Base-by-base conservation (phyloP, 495 filamentous ascomycete genomes). In the Podospora sp. region DNA sequence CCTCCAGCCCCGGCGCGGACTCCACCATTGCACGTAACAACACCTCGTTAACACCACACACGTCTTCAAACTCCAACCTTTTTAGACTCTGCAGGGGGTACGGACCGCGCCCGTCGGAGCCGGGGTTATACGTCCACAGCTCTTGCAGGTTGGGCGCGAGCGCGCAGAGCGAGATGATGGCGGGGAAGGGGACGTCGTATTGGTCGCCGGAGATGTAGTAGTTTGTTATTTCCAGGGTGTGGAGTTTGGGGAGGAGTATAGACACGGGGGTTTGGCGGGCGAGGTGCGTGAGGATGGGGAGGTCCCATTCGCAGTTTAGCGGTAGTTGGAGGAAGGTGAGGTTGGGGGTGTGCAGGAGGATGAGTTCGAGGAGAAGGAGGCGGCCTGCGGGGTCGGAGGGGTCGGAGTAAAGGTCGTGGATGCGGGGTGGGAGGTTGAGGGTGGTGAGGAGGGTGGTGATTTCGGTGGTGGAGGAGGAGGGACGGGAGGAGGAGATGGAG, bases 221-320 rank as follows among this genome's bases (percentile, higher is more conserved):
- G 24, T 62, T 26, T 8, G 8, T 8, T 16, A 62, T 22, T 0
- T 62, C 9, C 5, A 68, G 25, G 24, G 20, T 8, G 11, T 14
- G 21, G 16, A 68, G 65, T 1, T 35, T 24, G 14, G 58, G n/a
- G 14, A 63, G 36, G 35, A 58, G 55, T 0, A 33, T 11, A 1
- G 50, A 21, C 1, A 7, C 36, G 22, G 18, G 20, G 49, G 29
- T 21, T 9, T 36, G 62, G 16, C 33, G 9, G 16, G 25, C 16
- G 22, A 68, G 61, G 20, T 35, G 26, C 0, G 20, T 27, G 55
- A 68, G 33, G 24, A 59, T 24, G 60, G 36, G 40, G 21, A 64
- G 53, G 18, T 35, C n/a, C 66, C 66, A 68, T 16, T 64, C 66
- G 60, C 11, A 36, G 57, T 69, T 57, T 26, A 65, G 57, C 1